Percentiles rank a stretch among this genome's conserved stretches.
phyloP scores from a whole-genome alignment of 23 red algal species.

The Gracilaria domingensis region DNA sequence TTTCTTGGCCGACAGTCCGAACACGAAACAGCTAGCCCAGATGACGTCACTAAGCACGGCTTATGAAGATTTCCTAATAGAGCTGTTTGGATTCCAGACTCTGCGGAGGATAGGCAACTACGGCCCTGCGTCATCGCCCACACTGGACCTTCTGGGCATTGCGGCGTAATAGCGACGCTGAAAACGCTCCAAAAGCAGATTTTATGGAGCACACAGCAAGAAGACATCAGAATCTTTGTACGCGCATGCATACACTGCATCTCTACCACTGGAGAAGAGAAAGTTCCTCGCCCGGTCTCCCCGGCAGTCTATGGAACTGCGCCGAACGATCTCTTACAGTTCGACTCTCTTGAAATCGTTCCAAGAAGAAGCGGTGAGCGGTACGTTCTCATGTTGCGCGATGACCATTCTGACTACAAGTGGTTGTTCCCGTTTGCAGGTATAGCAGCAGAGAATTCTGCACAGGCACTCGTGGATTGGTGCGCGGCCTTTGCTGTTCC shows the following conservation, averaged over 20 bases:
- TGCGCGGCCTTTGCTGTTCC: too few species aligned
- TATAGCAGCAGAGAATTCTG: too few species aligned
- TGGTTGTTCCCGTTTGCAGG: too few species aligned
- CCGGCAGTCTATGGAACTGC: background rate
- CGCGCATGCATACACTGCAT: constrained; percentile 26
- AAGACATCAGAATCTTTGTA: too few species aligned
- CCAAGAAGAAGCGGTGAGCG: background rate
- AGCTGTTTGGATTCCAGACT: constrained; percentile 28
- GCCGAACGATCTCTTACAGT: constrained; percentile 31
- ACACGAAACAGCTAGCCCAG: background rate
- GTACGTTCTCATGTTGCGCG: too few species aligned
- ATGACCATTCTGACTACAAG: too few species aligned
- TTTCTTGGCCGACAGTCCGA: background rate
- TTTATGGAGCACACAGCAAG: background rate
- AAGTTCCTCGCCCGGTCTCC: background rate
- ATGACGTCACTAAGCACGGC: background rate
- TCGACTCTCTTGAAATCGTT: background rate
- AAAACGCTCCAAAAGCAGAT: background rate
- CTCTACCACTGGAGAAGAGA: background rate
- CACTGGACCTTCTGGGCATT: background rate
- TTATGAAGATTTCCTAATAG: background rate
- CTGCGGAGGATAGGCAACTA: too few species aligned
- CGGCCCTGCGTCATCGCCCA: constrained; percentile 28
- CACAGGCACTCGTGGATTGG: too few species aligned
- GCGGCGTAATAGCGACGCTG: background rate